Evolutionary conservation across 2,329 filamentous ascomycete species (phyloP).

Genomic region (Talaromyces sp.): DNA sequence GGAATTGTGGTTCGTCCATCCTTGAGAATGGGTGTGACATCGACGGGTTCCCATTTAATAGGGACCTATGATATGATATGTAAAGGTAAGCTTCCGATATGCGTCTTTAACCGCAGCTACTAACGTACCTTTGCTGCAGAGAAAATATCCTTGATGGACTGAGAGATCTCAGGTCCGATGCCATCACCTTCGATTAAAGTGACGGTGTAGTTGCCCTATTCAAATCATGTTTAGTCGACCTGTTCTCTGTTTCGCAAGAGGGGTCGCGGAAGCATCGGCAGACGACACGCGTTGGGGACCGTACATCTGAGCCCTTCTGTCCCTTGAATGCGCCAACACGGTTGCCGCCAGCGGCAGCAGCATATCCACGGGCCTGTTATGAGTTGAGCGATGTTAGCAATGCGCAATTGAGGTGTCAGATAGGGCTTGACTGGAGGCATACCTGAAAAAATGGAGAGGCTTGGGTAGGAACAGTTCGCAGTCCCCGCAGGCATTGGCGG

Average conservation of each 20-base stretch:
- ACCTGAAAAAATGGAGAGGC: constrained; percentile 57
- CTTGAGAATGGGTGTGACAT: constrained; percentile 89
- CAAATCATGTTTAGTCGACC: constrained; percentile 13
- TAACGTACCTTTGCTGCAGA: constrained; percentile 75
- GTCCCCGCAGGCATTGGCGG: constrained; percentile 74
- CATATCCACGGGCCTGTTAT: constrained; percentile 60
- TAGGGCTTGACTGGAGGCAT: constrained; percentile 5
- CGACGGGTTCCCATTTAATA: constrained; percentile 94
- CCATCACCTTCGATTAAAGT: constrained; percentile 98
- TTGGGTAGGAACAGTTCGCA: constrained; percentile 48
- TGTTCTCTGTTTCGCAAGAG: neutral
- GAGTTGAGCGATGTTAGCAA: constrained; percentile 20
- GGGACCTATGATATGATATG: constrained; percentile 60
- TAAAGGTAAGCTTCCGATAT: constrained; percentile 25
- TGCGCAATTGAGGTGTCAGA: constrained; percentile 15
- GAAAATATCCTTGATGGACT: constrained; percentile 99
- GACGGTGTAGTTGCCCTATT: constrained; percentile 88
- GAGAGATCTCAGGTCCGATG: constrained; percentile 95
- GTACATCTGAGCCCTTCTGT: constrained; percentile 80
- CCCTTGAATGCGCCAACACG: constrained; percentile 92
- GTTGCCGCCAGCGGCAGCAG: constrained; percentile 52
- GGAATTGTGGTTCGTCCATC: constrained; percentile 96
- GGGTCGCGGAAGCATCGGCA: constrained; percentile 9
- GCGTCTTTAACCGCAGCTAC: constrained; percentile 23
- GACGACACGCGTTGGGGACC: constrained; percentile 32